phyloP scores from a whole-genome alignment of 108 stramenopile species.

The Skeletonema marinoi region DNA sequence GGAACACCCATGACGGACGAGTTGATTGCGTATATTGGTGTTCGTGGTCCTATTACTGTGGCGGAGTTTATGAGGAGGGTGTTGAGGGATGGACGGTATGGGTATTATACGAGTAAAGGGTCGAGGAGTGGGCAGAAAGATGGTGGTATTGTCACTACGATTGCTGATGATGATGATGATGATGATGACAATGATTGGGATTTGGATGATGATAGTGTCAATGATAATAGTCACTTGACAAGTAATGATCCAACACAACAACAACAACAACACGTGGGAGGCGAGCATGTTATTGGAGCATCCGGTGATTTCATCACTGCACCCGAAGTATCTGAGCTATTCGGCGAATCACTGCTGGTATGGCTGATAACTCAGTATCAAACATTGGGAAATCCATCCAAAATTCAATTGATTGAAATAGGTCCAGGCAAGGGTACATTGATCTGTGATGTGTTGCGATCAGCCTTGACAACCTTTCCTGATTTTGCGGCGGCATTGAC shows the following conservation, averaged over 20 bases:
- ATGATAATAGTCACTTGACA: neutral
- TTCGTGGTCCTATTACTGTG: constrained; percentile 73
- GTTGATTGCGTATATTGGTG: constrained; percentile 72
- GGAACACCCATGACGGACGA: constrained; percentile 76
- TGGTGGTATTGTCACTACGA: neutral
- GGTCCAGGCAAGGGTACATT: constrained; percentile 98
- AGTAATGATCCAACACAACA: neutral
- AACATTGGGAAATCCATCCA: constrained; percentile 54
- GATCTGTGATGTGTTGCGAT: constrained; percentile 87
- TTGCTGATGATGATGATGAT: neutral
- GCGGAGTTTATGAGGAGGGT: constrained; percentile 82
- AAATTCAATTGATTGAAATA: constrained; percentile 88
- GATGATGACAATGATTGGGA: constrained; percentile 51
- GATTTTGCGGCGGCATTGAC: constrained; percentile 50
- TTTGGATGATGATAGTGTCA: constrained; percentile 32
- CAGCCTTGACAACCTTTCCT: constrained; percentile 55
- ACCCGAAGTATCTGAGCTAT: constrained; percentile 96
- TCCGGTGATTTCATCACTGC: constrained; percentile 97
- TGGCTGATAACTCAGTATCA: constrained; percentile 91
- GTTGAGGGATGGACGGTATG: constrained; percentile 74
- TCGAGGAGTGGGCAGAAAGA: constrained; percentile 35
- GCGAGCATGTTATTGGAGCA: constrained; percentile 74
- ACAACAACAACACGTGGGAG: constrained; percentile 21
- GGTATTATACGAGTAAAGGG: constrained; percentile 74
- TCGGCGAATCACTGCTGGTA: constrained; percentile 94